phyloP scores from a whole-genome alignment of 2,329 filamentous ascomycete genomes.

The Pseudofabraea citricarpa region DNA sequence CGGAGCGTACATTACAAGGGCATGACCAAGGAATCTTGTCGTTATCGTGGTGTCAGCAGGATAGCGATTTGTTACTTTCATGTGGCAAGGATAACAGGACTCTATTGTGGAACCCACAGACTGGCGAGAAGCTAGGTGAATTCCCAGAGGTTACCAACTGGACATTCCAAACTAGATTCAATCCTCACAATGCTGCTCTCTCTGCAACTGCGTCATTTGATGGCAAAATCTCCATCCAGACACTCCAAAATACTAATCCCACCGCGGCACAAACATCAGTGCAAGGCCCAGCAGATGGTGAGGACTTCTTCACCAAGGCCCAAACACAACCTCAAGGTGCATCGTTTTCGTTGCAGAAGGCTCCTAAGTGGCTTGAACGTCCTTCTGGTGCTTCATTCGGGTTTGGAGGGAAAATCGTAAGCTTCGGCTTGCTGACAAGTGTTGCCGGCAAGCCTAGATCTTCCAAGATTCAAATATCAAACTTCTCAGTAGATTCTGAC shows the following conservation, averaged over 20 bases:
- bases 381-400: conserved; percentile 87
- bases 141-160: conserved; percentile 98
- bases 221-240: conserved; percentile 91
- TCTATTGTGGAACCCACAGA: conserved; percentile 93
- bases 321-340: conserved; percentile 87
- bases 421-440: conserved; percentile 56
- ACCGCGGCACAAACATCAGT: conserved; percentile 62
- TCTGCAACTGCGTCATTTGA: conserved; percentile 96
- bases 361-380: conserved; percentile 86
- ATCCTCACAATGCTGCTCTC: conserved; percentile 86
- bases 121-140: conserved; percentile 80
- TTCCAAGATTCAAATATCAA: conserved; percentile 78
- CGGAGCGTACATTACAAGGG: conserved; percentile 82
- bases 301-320: conserved; percentile 94
- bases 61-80: conserved; percentile 82
- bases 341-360: conserved; percentile 79
- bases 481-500: conserved; percentile 83
- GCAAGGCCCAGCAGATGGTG: conserved; percentile 72
- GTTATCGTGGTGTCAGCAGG: conserved; percentile 91
- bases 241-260: conserved; percentile 87
- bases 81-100: conserved; percentile 96
- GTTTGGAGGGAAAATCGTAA: conserved; percentile 88
- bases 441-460: conserved; percentile 59
- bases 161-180: conserved; percentile 94
- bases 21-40: conserved; percentile 93